Percentiles rank a stretch among this genome's conserved stretches.
Conservation (phyloP, 768 basidiomycete species). For the Pulveroboletus ravenelii region DNA sequence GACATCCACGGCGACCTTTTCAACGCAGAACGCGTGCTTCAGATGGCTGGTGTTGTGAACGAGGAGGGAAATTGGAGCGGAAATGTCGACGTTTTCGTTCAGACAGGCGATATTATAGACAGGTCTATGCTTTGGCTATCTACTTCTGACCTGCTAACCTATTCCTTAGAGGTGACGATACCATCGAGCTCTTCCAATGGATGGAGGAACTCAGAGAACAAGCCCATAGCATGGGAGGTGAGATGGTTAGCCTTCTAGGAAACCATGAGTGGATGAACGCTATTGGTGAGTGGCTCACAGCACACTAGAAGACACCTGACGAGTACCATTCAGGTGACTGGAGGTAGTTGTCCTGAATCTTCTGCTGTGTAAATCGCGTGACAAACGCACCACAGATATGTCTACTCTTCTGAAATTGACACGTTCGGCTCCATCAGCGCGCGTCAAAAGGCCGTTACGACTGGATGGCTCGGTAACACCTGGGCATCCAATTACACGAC, state of each 20-base stretch:
- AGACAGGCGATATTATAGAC: constrained; percentile 96
- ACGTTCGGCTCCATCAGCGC: constrained; percentile 71
- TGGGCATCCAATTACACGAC: constrained; percentile 88
- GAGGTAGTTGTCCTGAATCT: constrained; percentile 46
- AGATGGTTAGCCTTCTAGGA: constrained; percentile 74
- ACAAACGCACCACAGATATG: constrained; percentile 54
- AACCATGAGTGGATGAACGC: constrained; percentile 98
- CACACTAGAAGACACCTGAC: constrained; percentile 7
- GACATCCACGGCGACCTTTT: constrained; percentile 87
- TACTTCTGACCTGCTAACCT: constrained; percentile 9
- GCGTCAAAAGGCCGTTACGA: constrained; percentile 69
- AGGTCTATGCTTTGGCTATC: constrained; percentile 44
- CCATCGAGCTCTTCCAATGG: constrained; percentile 76
- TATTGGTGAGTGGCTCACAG: constrained; percentile 45
- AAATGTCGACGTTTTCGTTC: constrained; percentile 79
- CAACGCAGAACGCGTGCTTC: constrained; percentile 75
- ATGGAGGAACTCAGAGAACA: constrained; percentile 81
- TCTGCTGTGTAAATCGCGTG: constrained; percentile 1
- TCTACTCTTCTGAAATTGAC: constrained; percentile 73
- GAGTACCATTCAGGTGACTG: constrained; percentile 60
- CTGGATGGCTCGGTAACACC: constrained; percentile 71
- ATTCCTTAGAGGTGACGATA: constrained; percentile 73
- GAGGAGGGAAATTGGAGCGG: constrained; percentile 76
- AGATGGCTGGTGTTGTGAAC: constrained; percentile 76
- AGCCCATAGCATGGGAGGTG: constrained; percentile 64